Percentiles rank a stretch among this genome's conserved stretches.
phyloP scores from a whole-genome alignment of 768 basidiomycete genomes.

The Lactarius sp. region DNA sequence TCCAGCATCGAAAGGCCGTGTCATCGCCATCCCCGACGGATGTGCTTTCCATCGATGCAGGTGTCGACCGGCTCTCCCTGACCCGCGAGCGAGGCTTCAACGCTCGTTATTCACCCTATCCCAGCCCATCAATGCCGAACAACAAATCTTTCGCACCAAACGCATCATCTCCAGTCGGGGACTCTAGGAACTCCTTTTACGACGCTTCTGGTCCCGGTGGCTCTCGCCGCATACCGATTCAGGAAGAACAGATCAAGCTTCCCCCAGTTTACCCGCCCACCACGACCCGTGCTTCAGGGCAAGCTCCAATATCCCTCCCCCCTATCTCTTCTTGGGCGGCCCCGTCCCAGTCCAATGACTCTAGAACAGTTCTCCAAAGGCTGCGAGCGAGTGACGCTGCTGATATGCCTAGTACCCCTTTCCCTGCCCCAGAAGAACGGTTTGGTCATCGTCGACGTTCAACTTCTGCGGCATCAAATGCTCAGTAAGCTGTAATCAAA shows the following conservation, averaged over 20 bases:
- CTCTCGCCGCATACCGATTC: conserved; percentile 23
- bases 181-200: conserved; percentile 35
- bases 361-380: conserved; percentile 22
- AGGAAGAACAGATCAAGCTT: conserved; percentile 37
- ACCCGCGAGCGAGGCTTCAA: conserved; percentile 29
- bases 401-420: background rate
- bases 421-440: background rate
- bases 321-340: conserved; percentile 45
- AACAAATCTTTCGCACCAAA: conserved; percentile 28
- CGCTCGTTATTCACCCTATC: conserved; percentile 46
- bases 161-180: conserved; percentile 34
- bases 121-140: conserved; percentile 30
- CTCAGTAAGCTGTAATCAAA: conserved; percentile 6
- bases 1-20: conserved; percentile 6
- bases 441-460: conserved; percentile 13
- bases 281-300: conserved; percentile 29
- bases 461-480: conserved; percentile 13
- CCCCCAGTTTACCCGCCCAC: conserved; percentile 41
- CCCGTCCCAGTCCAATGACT: conserved; percentile 19
- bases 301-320: conserved; percentile 51
- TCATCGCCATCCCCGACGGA: conserved; percentile 21
- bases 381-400: conserved; percentile 16
- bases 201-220: conserved; percentile 16
- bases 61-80: conserved; percentile 32
- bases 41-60: conserved; percentile 25